These are phyloP conservation scores for Amauroascus niger DNA, from an alignment of 2,329 filamentous ascomycete genomes.

Conservation along the genomic window DNA sequence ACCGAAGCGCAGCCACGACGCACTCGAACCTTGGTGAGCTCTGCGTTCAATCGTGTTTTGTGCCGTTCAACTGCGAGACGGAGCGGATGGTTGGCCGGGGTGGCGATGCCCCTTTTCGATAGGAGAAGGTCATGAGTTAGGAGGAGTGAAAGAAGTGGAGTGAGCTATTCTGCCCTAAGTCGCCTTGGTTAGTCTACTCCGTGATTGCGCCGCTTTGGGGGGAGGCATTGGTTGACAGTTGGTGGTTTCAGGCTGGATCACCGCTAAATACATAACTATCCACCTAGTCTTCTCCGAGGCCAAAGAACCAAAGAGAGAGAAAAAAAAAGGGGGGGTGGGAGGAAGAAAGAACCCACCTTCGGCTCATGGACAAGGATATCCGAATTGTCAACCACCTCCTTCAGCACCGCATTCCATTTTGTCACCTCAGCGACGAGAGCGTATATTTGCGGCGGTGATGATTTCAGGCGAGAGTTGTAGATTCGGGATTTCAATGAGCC, in stretches of 20 bases:
- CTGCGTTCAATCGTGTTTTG: conserved; percentile 67
- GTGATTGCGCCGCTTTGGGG: background rate
- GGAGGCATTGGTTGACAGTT: too few species aligned
- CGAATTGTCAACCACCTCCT: conserved; percentile 78
- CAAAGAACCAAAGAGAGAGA: too few species aligned
- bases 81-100: conserved; percentile 69
- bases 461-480: conserved; percentile 66
- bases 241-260: conserved; percentile 5
- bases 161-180: conserved; percentile 49
- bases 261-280: too few species aligned
- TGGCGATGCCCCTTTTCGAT: conserved; percentile 69
- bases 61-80: conserved; percentile 67
- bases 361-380: conserved; percentile 68
- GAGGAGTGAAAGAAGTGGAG: conserved; percentile 67
- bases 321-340: too few species aligned
- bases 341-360: conserved; percentile 52
- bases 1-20: conserved; percentile 59
- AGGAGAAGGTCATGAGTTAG: conserved; percentile 80
- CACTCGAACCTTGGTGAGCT: conserved; percentile 71
- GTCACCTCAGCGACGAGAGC: conserved; percentile 76
- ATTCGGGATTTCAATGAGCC: conserved; percentile 81
- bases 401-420: conserved; percentile 81
- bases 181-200: conserved; percentile 10
- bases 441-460: conserved; percentile 70
- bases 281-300: background rate